phyloP scores from a whole-genome alignment of 441 rosid species.

The Populus trichocarpa region DNA sequence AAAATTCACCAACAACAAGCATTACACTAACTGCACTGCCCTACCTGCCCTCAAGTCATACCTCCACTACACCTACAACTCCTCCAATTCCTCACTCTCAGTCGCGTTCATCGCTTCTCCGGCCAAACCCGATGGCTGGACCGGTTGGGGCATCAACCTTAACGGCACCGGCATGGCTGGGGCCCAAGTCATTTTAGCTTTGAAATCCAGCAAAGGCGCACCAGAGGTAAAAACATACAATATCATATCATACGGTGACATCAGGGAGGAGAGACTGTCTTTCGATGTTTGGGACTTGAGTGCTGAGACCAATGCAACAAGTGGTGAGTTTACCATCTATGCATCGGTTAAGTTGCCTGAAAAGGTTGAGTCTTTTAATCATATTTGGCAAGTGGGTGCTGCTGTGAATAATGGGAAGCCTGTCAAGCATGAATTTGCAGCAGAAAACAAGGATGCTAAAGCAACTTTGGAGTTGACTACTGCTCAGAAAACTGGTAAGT shows the following conservation, averaged over 20 bases:
- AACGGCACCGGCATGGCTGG: conserved; percentile 52
- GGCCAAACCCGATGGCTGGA: conserved; percentile 49
- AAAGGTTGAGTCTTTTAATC: conserved; percentile 44
- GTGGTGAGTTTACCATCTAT: conserved; percentile 34
- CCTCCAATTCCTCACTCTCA: conserved; percentile 67
- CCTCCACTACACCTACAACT: conserved; percentile 71
- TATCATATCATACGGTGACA: conserved; percentile 26
- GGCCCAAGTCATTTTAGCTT: conserved; percentile 64
- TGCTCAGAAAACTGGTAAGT: neutral
- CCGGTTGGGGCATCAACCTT: conserved; percentile 79
- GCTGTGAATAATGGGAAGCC: conserved; percentile 35
- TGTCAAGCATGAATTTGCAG: conserved; percentile 26
- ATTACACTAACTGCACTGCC: conserved; percentile 41
- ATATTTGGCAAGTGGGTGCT: conserved; percentile 81
- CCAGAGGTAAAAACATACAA: conserved; percentile 41
- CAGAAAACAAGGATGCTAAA: conserved; percentile 26
- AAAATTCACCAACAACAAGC: conserved; percentile 26
- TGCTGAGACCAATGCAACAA: conserved; percentile 22
- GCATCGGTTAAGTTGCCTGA: conserved; percentile 54
- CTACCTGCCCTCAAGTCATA: conserved; percentile 46
- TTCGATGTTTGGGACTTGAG: conserved; percentile 50
- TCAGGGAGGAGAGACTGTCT: conserved; percentile 33
- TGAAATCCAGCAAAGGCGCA: conserved; percentile 31
- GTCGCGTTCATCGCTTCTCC: conserved; percentile 70
- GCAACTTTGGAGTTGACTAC: conserved; percentile 25